Percentiles rank a stretch among this genome's conserved stretches.
Evolutionary conservation across 2,329 filamentous ascomycete species (phyloP).

Genomic region (Sporothrix pallida): DNA sequence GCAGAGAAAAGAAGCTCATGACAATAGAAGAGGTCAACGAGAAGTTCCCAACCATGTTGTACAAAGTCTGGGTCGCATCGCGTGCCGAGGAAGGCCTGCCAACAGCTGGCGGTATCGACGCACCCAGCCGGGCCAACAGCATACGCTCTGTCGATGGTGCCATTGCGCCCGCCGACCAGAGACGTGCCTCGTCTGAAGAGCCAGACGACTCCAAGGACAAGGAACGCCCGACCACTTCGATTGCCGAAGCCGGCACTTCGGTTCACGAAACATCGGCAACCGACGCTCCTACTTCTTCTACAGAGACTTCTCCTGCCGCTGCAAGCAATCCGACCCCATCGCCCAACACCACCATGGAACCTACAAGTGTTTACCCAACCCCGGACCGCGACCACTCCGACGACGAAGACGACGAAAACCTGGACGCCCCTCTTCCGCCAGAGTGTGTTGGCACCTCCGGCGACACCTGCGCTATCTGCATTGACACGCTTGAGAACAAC

Average conservation of each 20-base stretch:
- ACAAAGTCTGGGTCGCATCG: conserved; percentile 90
- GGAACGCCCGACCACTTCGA: neutral
- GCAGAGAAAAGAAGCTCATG: conserved; percentile 98
- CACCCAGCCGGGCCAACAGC: conserved; percentile 74
- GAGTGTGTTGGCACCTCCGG: conserved; percentile 82
- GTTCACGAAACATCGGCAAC: neutral
- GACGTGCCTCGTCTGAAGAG: conserved; percentile 54
- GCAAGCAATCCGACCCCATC: neutral
- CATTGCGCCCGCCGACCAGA: conserved; percentile 46
- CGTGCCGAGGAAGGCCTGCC: conserved; percentile 84
- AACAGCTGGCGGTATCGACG: conserved; percentile 80
- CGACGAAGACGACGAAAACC: conserved; percentile 69
- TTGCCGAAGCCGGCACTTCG: neutral
- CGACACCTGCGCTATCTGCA: conserved; percentile 94
- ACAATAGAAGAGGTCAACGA: conserved; percentile 99
- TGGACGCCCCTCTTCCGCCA: conserved; percentile 79
- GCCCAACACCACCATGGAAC: neutral
- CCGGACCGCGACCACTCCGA: conserved; percentile 52
- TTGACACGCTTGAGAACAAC: conserved; percentile 91
- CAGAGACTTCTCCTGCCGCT: neutral
- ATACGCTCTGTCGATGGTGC: conserved; percentile 69
- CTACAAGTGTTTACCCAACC: conserved; percentile 6
- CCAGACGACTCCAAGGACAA: conserved; percentile 31
- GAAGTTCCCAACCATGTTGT: conserved; percentile 93
- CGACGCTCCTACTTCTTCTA: neutral